Conservation (phyloP, 2,329 filamentous ascomycete genomes). For the Botrytis byssoidea region DNA sequence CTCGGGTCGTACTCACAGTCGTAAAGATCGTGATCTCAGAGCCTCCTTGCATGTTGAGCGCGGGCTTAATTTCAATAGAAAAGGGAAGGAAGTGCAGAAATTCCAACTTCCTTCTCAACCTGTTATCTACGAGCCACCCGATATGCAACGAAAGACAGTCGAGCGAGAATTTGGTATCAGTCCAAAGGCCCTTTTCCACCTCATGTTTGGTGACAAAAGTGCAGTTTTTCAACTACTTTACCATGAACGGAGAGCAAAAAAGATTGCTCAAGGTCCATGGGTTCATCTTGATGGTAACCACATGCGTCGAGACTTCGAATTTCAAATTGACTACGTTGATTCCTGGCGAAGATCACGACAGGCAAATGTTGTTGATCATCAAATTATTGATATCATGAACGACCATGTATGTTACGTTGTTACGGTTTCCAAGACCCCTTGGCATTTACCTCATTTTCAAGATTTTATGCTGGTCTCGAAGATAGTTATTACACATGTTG, state of each 20-base stretch:
- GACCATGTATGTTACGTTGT: conserved; percentile 71
- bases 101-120: conserved; percentile 80
- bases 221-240: conserved; percentile 65
- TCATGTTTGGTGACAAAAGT: conserved; percentile 94
- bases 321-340: conserved; percentile 68
- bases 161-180: conserved; percentile 87
- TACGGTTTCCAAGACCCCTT: conserved; percentile 57
- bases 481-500: conserved; percentile 88
- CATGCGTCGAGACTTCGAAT: conserved; percentile 76
- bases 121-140: conserved; percentile 79
- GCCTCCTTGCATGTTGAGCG: conserved; percentile 61
- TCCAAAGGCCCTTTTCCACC: conserved; percentile 91
- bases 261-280: conserved; percentile 88
- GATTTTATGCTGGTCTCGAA: conserved; percentile 83
- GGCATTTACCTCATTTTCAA: conserved; percentile 75
- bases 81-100: conserved; percentile 48
- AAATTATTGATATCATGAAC: conserved; percentile 79
- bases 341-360: conserved; percentile 61
- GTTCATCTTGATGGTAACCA: conserved; percentile 64
- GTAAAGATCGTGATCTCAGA: conserved; percentile 51
- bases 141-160: conserved; percentile 71
- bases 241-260: conserved; percentile 69
- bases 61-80: conserved; percentile 49
- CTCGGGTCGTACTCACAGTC: conserved; percentile 40
- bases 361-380: conserved; percentile 72